Base-by-base conservation (phyloP, 345 rosid genomes). In the Durio zibethinus region DNA sequence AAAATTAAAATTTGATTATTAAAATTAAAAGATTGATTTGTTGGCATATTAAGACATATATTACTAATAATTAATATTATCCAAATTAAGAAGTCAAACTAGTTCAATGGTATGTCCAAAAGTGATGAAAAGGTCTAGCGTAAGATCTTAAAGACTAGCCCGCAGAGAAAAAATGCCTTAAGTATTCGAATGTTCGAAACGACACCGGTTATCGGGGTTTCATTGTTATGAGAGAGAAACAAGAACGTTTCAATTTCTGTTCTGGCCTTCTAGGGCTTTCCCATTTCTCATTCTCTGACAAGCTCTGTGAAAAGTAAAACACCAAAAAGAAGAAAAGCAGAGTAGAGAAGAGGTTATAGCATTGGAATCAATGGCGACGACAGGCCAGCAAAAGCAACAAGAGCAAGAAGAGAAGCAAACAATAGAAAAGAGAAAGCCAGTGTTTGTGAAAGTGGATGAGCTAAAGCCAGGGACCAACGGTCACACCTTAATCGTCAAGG, bases 391-490 rank as follows among this genome's bases (percentile, higher is more conserved):
- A 80, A 62, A 43, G 77, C 53, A 76, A 18, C 80, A 70, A 64
- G 76, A 74, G 25, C 85, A 57, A 4, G 54, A 72, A 36, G 81
- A 81, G 8, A 72, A 48, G 43, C 61, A 29, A 23, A n/a, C 27
- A 18, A 79, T 27, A 72, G 89, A 84, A 87, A 88, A 88, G 86
- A 80, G 86, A 76, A 91, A 91, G 84, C 95, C 93, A 0, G 90
- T 91, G 36, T 89, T 91, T 78, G 79, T 87, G 29, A 89, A 88
- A 82, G 90, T 89, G 54, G 91, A 89, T 82, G 85, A 87, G 71
- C 86, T 91, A 8, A 87, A 84, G 74, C 93, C 95, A 0, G 95
- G 93, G n/a, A 88, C 91, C 68, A 86, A 73, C 48, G 91, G 93
- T 47, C 94, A 89, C 79, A 91, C 86, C 40, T 82, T 91, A 50